Base-by-base conservation (phyloP, 2,329 filamentous ascomycete genomes). In the Emericellopsis atlantica region DNA sequence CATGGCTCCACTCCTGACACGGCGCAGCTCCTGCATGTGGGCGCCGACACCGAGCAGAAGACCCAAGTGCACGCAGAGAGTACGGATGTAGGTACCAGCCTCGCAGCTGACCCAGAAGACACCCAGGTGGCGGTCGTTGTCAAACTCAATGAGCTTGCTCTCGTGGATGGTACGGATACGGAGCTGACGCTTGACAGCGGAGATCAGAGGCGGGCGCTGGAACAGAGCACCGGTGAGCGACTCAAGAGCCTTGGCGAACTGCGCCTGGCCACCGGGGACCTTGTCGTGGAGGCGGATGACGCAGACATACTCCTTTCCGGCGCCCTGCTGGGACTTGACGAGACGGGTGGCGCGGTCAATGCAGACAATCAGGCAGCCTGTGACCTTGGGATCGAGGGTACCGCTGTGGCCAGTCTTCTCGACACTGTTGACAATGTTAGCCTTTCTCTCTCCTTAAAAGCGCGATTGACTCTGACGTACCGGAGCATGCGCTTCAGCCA, bases 91-190 rank as follows among this genome's bases (percentile, higher is more conserved):
- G 48, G 92, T 98, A 61, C 92, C 92, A 40, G 61, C 92, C 68
- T 98, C 92, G 66, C 92, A 98, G 67, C 87, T 94, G 53, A 96
- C 92, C 90, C 92, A 96, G 76, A 98, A 98, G 43, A 96, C 90
- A 64, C 85, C 92, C 32, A 98, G 76, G 63, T 96, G 89, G 54
- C 92, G 81, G 57, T 96, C 90, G 59, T 98, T 96, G 71, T 98
- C 92, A 60, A 96, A 98, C 70, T 98, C 92, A 59, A 87, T 79
- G 42, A 96, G 74, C 70, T 93, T 94, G 77, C 83, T 93, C 68
- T 96, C 88, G 71, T 96, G 84, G 54, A 98, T 95, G 47, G 90
- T 95, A 66, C 92, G 81, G 65, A 98, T 94, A 75, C 92, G 89
- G 46, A 98, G 79, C 71, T 96, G 90, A 56, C 92, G 82, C 82